These are phyloP conservation scores for Trichomonascaceae sp. DNA, from an alignment of 1,139 yeast species.

Conservation along the genomic window DNA sequence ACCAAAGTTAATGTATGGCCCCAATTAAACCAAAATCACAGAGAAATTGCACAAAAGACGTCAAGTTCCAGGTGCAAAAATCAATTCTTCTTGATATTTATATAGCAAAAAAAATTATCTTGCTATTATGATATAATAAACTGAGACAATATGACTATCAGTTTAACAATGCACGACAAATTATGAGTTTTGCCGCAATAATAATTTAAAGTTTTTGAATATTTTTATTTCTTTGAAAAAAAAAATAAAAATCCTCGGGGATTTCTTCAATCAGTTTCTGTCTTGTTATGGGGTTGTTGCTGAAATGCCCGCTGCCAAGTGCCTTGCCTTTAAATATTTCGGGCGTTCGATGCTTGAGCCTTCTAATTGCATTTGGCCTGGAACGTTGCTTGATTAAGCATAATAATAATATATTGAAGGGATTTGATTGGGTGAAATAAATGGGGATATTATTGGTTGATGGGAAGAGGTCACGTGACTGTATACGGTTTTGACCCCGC, in stretches of 20 bases:
- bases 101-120: background rate
- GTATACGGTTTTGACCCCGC: too few species aligned
- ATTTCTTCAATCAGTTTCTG: background rate
- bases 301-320: background rate
- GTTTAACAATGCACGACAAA: background rate
- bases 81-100: too few species aligned
- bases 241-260: background rate
- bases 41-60: background rate
- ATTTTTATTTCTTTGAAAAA: background rate
- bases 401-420: background rate
- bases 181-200: background rate
- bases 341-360: background rate
- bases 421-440: background rate
- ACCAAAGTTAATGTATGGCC: background rate
- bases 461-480: background rate
- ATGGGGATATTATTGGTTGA: background rate
- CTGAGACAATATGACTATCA: too few species aligned
- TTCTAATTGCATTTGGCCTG: background rate
- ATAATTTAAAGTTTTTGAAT: background rate
- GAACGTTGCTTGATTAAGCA: background rate
- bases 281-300: background rate
- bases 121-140: too few species aligned
- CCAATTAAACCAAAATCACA: background rate
- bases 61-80: background rate
- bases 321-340: background rate